Percentiles rank a stretch among this genome's conserved stretches.
phyloP scores from a whole-genome alignment of 176 grass and related monocot genomes.

The Raddia guianensis region DNA sequence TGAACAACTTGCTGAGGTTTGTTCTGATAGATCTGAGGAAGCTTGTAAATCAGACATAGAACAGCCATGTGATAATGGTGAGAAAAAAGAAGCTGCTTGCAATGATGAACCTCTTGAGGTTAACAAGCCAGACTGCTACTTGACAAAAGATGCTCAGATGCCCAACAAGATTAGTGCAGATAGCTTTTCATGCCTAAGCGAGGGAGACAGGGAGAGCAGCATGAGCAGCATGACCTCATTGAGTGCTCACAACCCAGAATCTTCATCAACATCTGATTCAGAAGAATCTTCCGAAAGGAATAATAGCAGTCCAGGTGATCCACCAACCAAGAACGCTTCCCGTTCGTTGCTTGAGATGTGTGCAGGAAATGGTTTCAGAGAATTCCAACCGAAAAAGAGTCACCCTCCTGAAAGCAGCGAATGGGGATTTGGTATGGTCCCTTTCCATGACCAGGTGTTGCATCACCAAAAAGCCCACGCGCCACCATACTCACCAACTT shows the following conservation, averaged over 20 bases:
- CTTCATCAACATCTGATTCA: slow-evolving; percentile 80
- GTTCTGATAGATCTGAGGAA: slow-evolving; percentile 39
- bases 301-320: slow-evolving; percentile 35
- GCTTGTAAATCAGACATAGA: slow-evolving; percentile 24
- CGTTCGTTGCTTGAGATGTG: slow-evolving; percentile 49
- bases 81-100: slow-evolving; percentile 30
- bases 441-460: slow-evolving; percentile 35
- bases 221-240: slow-evolving; percentile 64
- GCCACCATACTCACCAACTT: slow-evolving; percentile 48
- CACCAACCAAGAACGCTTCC: slow-evolving; percentile 31
- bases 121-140: slow-evolving; percentile 39
- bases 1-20: slow-evolving; percentile 31
- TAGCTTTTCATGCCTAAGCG: slow-evolving; percentile 76
- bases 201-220: slow-evolving; percentile 70
- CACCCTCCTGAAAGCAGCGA: slow-evolving; percentile 31
- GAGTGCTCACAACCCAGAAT: slow-evolving; percentile 68
- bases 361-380: slow-evolving; percentile 47
- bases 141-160: slow-evolving; percentile 33
- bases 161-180: slow-evolving; percentile 55
- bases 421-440: slow-evolving; percentile 24
- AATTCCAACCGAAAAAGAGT: slow-evolving; percentile 39
- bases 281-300: slow-evolving; percentile 64
- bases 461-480: slow-evolving; percentile 51
- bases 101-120: slow-evolving; percentile 3
- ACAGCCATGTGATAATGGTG: slow-evolving; percentile 20